These are phyloP conservation scores for Sequoiadendron giganteum DNA, from an alignment of 75 land plant species.

Conservation along the genomic window DNA sequence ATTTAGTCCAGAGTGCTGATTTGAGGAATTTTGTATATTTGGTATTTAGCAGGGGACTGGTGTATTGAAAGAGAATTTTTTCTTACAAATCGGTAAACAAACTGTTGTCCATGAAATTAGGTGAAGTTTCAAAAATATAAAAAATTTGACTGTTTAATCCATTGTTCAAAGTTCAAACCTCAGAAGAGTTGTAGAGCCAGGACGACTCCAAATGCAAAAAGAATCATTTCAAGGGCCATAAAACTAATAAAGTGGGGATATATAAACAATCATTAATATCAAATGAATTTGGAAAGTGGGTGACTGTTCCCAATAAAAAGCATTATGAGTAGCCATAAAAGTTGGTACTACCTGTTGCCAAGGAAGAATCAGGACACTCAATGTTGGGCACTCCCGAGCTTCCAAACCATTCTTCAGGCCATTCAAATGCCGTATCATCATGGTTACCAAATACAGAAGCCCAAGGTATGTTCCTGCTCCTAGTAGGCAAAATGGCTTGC, in stretches of 20 bases:
- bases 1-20: neutral
- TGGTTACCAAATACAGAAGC: slow-evolving; percentile 94
- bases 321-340: neutral
- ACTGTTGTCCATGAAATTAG: neutral
- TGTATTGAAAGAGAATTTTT: neutral
- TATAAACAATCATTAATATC: neutral
- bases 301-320: neutral
- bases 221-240: neutral
- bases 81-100: neutral
- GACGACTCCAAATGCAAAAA: neutral
- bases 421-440: slow-evolving; percentile 84
- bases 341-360: slow-evolving; percentile 23
- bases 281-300: neutral
- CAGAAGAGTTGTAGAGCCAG: neutral
- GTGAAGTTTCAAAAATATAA: neutral
- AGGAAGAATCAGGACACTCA: slow-evolving; percentile 22
- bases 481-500: slow-evolving; percentile 57
- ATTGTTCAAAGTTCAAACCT: neutral
- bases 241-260: neutral
- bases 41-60: neutral
- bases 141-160: neutral
- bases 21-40: neutral
- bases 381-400: slow-evolving; percentile 56
- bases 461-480: slow-evolving; percentile 70
- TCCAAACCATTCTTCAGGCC: slow-evolving; percentile 89